Base-by-base conservation (phyloP, 2,329 filamentous ascomycete species). In the Diplodia mutila region DNA sequence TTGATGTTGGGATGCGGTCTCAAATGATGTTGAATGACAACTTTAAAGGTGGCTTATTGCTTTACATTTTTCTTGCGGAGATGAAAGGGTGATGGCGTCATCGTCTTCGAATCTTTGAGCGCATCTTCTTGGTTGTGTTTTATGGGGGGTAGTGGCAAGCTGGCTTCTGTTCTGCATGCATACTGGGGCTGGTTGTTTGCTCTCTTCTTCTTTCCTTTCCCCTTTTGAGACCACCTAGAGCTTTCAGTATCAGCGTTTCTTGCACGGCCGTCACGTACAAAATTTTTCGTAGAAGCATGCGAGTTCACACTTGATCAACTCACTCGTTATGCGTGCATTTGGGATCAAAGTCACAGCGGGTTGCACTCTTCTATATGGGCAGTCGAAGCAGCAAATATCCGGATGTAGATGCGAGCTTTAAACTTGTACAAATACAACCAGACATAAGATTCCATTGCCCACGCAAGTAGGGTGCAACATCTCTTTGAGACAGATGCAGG, bases 241-340 rank as follows among this genome's bases (percentile, higher is more conserved):
- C 42, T 21, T 46, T 21, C n/a, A 46, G 42, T 46, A 21, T 37
- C 42, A 46, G 42, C 42, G 42, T 46, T 46, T 11, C 42, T 11
- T 46, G 37, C 55, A 61, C 59, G 59, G 42, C 59, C 59, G 27
- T 25, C 34, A 46, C 42, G 42, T 21, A 46, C 42, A 46, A 46
- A 46, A 46, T 5, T 9, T 46, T 46, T 46, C 9, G 8, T 46
- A 46, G 42, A 46, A 21, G 42, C 8, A 46, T 46, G n/a, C n/a
- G 42, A 37, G 42, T 46, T 54, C 27, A 21, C 25, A 32, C 27
- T 46, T 46, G 14, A 4, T 11, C 42, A 42, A 42, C 18, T 14
- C 14, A 46, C 3, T 11, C 1, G 9, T 32, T 8, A 32, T 32
- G 34, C 12, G 12, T 37, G 11, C 34, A 1, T 37, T 12, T 37